Evolutionary conservation across 192 early-diverging fungal genomes (phyloP).

Genomic region (Cetraspora pellucida): DNA sequence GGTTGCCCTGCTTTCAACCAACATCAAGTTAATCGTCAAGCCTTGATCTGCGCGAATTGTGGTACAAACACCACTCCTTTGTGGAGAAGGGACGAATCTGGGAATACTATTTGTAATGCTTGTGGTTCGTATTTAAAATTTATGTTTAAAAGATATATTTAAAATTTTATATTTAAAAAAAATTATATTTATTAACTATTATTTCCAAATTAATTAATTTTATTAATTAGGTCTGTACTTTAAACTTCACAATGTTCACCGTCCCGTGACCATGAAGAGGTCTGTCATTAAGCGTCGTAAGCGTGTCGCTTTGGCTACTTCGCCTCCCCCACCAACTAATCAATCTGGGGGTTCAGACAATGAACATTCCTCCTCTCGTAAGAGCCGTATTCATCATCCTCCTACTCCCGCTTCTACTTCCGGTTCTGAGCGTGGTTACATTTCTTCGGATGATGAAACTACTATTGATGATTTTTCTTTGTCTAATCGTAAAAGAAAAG

Average conservation of each 20-base stretch:
- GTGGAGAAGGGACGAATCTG: constrained; percentile 74
- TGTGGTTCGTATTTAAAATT: constrained; percentile 44
- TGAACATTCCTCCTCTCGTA: constrained; percentile 5
- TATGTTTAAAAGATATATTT: too few species aligned
- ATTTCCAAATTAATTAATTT: not conserved
- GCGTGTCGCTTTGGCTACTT: constrained; percentile 51
- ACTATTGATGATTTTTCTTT: constrained; percentile 5
- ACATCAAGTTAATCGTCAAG: constrained; percentile 57
- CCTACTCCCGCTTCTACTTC: constrained; percentile 34
- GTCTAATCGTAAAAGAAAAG: constrained; percentile 29
- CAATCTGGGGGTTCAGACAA: constrained; percentile 14
- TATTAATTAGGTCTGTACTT: constrained; percentile 74
- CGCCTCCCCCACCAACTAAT: constrained; percentile 20
- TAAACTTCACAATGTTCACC: constrained; percentile 80
- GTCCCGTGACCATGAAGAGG: constrained; percentile 81
- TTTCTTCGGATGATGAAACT: constrained; percentile 34
- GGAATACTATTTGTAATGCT: constrained; percentile 81
- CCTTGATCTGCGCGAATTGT: constrained; percentile 73
- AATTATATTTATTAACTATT: too few species aligned
- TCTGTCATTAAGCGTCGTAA: constrained; percentile 75
- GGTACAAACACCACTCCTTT: constrained; percentile 77
- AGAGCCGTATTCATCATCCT: constrained; percentile 27
- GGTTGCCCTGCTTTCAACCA: constrained; percentile 80
- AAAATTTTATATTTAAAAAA: too few species aligned
- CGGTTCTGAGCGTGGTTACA: constrained; percentile 29